Conservation (phyloP, 2,329 filamentous ascomycete genomes). For the Cercospora citrullina region DNA sequence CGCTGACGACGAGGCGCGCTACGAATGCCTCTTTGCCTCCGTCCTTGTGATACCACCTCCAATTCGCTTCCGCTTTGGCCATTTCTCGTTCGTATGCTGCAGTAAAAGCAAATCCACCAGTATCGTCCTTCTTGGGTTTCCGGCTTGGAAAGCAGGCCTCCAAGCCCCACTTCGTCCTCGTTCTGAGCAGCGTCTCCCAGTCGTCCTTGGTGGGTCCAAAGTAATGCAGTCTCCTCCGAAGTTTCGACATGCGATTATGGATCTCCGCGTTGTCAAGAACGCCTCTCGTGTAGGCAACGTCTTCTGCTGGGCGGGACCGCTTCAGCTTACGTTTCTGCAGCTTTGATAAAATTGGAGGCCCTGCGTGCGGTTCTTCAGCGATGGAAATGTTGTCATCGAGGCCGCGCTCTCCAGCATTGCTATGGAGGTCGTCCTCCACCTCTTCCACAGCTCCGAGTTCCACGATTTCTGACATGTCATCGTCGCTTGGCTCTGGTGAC, state of each 20-base stretch:
- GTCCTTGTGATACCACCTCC: conserved; percentile 56
- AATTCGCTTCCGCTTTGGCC: conserved; percentile 49
- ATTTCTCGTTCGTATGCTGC: conserved; percentile 47
- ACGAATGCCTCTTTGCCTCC: conserved; percentile 46
- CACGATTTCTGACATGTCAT: conserved; percentile 40
- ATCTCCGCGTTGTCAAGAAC: conserved; percentile 28
- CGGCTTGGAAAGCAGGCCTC: conserved; percentile 56
- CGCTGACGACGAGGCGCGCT: conserved; percentile 43
- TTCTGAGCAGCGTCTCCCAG: conserved; percentile 49
- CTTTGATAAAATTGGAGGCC: neutral
- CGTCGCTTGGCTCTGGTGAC: conserved; percentile 32
- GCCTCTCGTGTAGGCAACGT: conserved; percentile 29
- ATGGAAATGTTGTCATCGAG: conserved; percentile 35
- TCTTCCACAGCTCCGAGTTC: conserved; percentile 29
- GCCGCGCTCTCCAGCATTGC: conserved; percentile 42
- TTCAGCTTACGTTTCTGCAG: conserved; percentile 4
- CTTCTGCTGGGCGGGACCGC: conserved; percentile 1
- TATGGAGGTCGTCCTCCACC: conserved; percentile 34
- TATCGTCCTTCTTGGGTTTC: conserved; percentile 34
- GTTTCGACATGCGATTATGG: conserved; percentile 39
- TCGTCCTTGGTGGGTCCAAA: conserved; percentile 56
- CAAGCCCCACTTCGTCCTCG: conserved; percentile 53
- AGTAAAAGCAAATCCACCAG: conserved; percentile 45
- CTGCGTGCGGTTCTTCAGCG: conserved; percentile 22
- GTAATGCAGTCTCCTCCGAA: conserved; percentile 49